Evolutionary conservation across 2,329 filamentous ascomycete genomes (phyloP), one percentile per base, ranked within the genome.

Genomic region (Aspergillus aculeatinus): DNA sequence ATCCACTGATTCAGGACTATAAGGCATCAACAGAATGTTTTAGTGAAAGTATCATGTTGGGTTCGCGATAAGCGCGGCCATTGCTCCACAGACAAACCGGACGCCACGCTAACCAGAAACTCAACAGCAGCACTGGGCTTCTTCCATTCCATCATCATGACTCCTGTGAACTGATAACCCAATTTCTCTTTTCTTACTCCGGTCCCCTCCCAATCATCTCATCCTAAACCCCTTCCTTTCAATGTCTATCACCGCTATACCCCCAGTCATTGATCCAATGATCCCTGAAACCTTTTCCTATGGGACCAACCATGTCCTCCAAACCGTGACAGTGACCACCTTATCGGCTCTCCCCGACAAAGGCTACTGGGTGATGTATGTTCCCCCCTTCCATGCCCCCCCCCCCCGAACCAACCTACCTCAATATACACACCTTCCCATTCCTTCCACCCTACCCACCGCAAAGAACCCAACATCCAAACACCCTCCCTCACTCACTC

Each of bases 311-410:
- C 68, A 72, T 62, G 59, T 59, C 19, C 70, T 78, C 7, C 76
- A 78, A 55, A 72, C 66, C 11, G 65, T 77, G 29, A 68, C 65
- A 5, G 69, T 77, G 1, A 73, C 68, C 27, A 61, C 65, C 2
- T 55, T 68, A 35, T 58, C 65, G 12, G 50, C 67, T 27, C 51
- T 64, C 47, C 52, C 51, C 44, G 51, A 66, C 31, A 60, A 67
- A 59, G 70, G 70, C 44, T 73, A 76, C 64, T 79, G 77, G 77
- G 68, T 78, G 62, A 74, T 79, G 77, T 79, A 76, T 48, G 44
- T 12, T 1, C 25, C 50, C 5, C 39, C 44, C n/a, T 3, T 16
- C 27, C 51, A 14, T 14, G 14, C 12, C 21, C 2, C 21, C 14
- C 56, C n/a, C 39, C 33, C 47, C 47, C 44, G 2, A 21, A 48